phyloP scores from a whole-genome alignment of 352 stramenopile species.

The Pythium monospermum region DNA sequence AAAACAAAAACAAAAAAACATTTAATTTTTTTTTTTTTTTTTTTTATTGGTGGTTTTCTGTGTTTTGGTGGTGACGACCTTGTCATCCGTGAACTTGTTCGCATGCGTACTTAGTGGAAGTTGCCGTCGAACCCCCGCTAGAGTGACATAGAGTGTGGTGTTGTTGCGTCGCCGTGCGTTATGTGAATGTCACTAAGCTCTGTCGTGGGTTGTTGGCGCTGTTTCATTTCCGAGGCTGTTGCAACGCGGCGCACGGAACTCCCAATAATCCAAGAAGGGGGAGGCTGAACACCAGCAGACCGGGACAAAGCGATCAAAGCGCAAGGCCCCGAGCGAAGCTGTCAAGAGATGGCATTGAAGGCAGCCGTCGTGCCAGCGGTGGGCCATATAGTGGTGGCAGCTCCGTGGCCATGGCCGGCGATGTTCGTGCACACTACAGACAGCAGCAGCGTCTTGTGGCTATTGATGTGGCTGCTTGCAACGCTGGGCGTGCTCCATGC shows the following conservation, averaged over 20 bases:
- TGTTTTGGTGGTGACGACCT: slow-evolving; percentile 1
- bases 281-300: neutral
- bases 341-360: neutral
- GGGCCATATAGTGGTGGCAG: neutral
- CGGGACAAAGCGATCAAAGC: neutral
- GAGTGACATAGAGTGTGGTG: neutral
- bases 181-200: slow-evolving; percentile 5
- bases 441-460: no score
- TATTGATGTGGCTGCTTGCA: neutral
- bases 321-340: neutral
- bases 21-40: no score
- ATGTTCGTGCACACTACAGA: neutral
- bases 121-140: neutral
- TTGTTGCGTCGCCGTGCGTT: no score
- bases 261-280: neutral
- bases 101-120: slow-evolving; percentile 10
- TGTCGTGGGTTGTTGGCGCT: slow-evolving; percentile 2
- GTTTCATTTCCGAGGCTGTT: slow-evolving; percentile 10
- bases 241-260: slow-evolving; percentile 11
- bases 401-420: neutral
- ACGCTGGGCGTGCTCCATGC: neutral
- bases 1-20: no score
- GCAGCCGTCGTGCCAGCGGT: neutral
- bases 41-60: neutral
- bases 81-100: slow-evolving; percentile 3